Percentiles rank a stretch among this genome's conserved stretches.
phyloP scores from a whole-genome alignment of 306 rosid genomes.

The Biancaea sappan region DNA sequence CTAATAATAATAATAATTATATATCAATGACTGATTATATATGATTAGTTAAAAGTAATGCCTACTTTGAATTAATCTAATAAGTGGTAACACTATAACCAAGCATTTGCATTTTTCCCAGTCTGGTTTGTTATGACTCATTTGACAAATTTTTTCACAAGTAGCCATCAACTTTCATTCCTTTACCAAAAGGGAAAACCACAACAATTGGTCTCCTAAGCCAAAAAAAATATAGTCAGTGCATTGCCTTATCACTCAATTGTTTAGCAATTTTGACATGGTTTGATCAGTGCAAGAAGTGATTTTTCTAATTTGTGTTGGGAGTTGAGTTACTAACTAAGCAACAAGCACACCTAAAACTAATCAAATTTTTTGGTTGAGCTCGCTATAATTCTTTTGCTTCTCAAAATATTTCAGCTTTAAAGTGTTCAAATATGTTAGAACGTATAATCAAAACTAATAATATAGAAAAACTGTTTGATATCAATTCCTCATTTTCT shows the following conservation, averaged over 20 bases:
- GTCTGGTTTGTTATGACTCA: background rate
- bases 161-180: background rate
- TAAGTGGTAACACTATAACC: background rate
- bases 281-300: background rate
- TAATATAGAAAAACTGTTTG: too few species aligned
- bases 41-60: background rate
- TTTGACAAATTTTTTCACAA: background rate
- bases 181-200: slow-evolving; percentile 1
- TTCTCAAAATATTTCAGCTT: too few species aligned
- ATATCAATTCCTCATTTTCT: too few species aligned
- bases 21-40: background rate
- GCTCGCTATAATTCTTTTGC: too few species aligned
- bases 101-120: background rate
- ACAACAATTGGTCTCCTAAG: background rate
- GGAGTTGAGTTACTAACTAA: background rate
- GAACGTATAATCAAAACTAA: too few species aligned
- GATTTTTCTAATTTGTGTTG: background rate
- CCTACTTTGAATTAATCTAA: background rate
- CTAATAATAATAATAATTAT: too few species aligned
- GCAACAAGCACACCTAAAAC: background rate
- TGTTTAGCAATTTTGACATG: background rate
- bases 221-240: background rate
- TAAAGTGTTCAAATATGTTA: too few species aligned
- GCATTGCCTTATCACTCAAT: too few species aligned
- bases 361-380: too few species aligned